Base-by-base conservation (phyloP, 345 rosid genomes). In the Leavenworthia alabamica region DNA sequence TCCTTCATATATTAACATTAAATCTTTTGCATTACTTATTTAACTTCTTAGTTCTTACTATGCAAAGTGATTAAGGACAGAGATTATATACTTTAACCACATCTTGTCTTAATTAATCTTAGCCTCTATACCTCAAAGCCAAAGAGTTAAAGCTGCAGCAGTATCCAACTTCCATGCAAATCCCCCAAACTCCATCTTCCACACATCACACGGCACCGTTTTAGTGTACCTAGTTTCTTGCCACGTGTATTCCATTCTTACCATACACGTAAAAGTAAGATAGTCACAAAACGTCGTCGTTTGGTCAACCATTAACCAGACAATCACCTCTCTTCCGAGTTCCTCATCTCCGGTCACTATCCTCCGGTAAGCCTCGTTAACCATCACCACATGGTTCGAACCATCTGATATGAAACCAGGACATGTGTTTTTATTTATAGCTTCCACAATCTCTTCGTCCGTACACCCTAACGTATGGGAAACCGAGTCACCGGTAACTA, bases 151-250 rank as follows among this genome's bases (percentile, higher is more conserved):
- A 27, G 83, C 85, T 45, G 83, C 79, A 61, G 75, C 42, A 13
- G 77, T 66, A 72, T 83, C 88, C 37, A 83, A 70, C 78, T 81
- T 78, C 86, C 89, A 83, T 48, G 84, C 89, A 79, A 77, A 66
- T 39, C 86, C 82, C 40, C 80, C 86, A 13, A 15, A 55, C 36
- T 77, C 81, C 86, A 84, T 74, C 70, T 68, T 78, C 86, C 84
- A 79, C 50, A 66, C 89, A 46, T 84, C 86, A 40, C 83, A 83
- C 35, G 83, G 82, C 62, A 79, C 80, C 64, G 74, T 70, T 60
- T 62, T 40, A 32, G 56, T 54, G 12, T 73, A 63, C 56, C 28
- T 62, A 9, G 52, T 59, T 35, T 46, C 56, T 24, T 33, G 61
- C 67, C 83, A 62, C 63, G 64, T 70, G 75, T 76, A 67, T 35